phyloP scores from a whole-genome alignment of 768 basidiomycete genomes.

The Pulveroboletus frians region DNA sequence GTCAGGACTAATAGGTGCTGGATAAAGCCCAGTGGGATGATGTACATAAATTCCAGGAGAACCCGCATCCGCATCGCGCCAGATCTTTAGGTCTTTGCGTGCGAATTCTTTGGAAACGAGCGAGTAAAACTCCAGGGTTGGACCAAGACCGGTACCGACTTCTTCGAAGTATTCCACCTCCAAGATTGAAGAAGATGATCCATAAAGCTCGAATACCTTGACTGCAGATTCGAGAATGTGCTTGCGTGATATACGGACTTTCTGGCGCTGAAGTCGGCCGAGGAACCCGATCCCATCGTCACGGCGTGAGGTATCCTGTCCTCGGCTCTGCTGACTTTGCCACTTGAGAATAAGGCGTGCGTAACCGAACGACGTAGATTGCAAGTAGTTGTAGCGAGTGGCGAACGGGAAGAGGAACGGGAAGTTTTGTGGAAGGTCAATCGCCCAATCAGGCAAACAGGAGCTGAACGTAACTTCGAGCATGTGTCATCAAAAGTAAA shows the following conservation, averaged over 20 bases:
- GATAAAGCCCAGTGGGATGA: conserved; percentile 84
- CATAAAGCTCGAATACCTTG: conserved; percentile 95
- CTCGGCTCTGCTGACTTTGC: conserved; percentile 82
- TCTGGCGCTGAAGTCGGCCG: conserved; percentile 89
- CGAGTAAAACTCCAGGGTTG: conserved; percentile 98
- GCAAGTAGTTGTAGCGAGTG: conserved; percentile 93
- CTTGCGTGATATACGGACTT: conserved; percentile 92
- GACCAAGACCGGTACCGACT: conserved; percentile 95
- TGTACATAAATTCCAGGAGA: conserved; percentile 67
- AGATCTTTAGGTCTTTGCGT: conserved; percentile 78
- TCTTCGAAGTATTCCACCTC: conserved; percentile 99
- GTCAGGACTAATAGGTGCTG: conserved; percentile 69
- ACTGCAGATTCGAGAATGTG: conserved; percentile 94
- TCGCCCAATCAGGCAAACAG: conserved; percentile 95
- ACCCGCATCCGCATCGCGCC: conserved; percentile 78
- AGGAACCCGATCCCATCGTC: conserved; percentile 92
- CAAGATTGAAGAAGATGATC: conserved; percentile 86
- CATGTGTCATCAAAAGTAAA: background rate
- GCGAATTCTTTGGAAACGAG: conserved; percentile 95
- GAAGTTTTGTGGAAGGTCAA: conserved; percentile 94
- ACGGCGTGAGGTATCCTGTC: conserved; percentile 72
- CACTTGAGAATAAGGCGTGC: conserved; percentile 92
- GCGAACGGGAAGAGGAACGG: conserved; percentile 99
- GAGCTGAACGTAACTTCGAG: conserved; percentile 47
- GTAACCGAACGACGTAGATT: conserved; percentile 97